Evolutionary conservation across 257 asterid species (phyloP).

Genomic region (Euphrasia confusa): DNA sequence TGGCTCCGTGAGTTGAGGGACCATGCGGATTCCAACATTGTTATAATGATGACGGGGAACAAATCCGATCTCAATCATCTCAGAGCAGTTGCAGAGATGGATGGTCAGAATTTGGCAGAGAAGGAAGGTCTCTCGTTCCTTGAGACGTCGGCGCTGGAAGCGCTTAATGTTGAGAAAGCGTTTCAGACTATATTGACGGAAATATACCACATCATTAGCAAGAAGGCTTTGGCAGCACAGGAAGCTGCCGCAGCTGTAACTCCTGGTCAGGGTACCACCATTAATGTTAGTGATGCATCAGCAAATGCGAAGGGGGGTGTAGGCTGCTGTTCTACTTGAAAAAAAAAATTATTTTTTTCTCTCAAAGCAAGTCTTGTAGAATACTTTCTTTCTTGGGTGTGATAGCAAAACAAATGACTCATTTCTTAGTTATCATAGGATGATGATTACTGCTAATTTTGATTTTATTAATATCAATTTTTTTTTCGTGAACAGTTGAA

Average conservation of each 20-base stretch:
- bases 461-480: not conserved
- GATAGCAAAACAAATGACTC: constrained; percentile 20
- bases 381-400: constrained; percentile 20
- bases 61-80: constrained; percentile 79
- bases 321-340: constrained; percentile 63
- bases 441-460: constrained; percentile 19
- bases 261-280: constrained; percentile 71
- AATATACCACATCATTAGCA: constrained; percentile 65
- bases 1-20: constrained; percentile 81
- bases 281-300: constrained; percentile 47
- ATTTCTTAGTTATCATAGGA: constrained; percentile 16
- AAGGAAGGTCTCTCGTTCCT: constrained; percentile 53
- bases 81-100: constrained; percentile 56
- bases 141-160: constrained; percentile 80
- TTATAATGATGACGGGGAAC: constrained; percentile 78
- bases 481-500: not conserved
- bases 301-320: constrained; percentile 38
- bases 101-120: constrained; percentile 70
- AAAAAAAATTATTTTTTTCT: constrained; percentile 23
- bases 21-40: constrained; percentile 47
- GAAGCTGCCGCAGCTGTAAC: constrained; percentile 53
- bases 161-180: constrained; percentile 61
- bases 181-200: constrained; percentile 64
- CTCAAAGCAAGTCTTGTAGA: constrained; percentile 22
- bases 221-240: constrained; percentile 83